Evolutionary conservation across 2,329 filamentous ascomycete genomes (phyloP).

Genomic region (Cladosporium colombiae): DNA sequence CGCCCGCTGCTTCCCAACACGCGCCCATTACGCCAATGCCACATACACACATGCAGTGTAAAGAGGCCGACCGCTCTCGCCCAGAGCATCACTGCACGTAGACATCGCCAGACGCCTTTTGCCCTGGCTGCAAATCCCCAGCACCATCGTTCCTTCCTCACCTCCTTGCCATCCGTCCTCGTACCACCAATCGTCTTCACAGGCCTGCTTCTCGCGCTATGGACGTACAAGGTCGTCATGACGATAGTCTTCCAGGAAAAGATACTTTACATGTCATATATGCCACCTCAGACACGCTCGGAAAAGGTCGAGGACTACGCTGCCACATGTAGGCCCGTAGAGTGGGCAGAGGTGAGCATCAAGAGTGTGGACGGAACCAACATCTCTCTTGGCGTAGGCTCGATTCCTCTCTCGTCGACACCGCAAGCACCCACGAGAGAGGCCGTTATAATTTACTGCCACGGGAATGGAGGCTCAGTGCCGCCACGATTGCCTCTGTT

Average conservation of each 20-base stretch:
- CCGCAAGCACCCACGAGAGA: constrained; percentile 16
- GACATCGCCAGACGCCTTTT: background rate
- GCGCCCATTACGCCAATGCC: background rate
- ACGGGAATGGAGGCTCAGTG: constrained; percentile 50
- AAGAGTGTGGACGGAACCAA: constrained; percentile 65
- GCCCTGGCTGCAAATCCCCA: background rate
- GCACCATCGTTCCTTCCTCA: constrained; percentile 27
- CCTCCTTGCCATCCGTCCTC: constrained; percentile 49
- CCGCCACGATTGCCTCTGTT: constrained; percentile 51
- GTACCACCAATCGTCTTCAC: constrained; percentile 67
- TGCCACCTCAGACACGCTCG: constrained; percentile 68
- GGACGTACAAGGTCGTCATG: constrained; percentile 67
- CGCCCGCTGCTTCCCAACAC: background rate
- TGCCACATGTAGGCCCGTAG: constrained; percentile 59
- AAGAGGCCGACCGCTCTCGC: background rate
- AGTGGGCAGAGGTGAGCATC: constrained; percentile 66
- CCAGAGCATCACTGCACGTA: background rate
- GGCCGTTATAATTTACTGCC: constrained; percentile 47
- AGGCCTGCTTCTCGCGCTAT: constrained; percentile 66
- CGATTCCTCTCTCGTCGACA: constrained; percentile 13
- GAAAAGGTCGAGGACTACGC: constrained; percentile 68
- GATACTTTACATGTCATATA: constrained; percentile 77
- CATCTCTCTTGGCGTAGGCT: constrained; percentile 60
- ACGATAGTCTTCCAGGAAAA: constrained; percentile 77
- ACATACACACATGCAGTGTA: background rate